These are phyloP conservation scores for Stagonosporopsis tanaceti DNA, from an alignment of 2,329 filamentous ascomycete genomes.

Conservation along the genomic window DNA sequence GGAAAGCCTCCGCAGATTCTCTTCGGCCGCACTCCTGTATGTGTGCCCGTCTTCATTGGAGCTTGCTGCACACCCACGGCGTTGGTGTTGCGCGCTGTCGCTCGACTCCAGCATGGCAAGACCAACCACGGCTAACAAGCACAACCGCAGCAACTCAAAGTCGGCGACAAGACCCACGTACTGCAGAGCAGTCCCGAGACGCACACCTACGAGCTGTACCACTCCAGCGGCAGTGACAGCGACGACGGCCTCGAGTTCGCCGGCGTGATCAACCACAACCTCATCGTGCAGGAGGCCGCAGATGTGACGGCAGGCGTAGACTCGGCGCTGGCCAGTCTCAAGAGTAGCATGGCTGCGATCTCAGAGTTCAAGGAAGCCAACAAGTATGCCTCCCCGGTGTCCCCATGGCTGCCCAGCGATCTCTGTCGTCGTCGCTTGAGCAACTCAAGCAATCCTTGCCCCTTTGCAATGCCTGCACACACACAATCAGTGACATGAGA, in stretches of 20 bases:
- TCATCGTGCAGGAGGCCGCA: conserved; percentile 63
- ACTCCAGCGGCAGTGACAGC: conserved; percentile 48
- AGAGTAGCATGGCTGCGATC: conserved; percentile 66
- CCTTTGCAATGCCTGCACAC: conserved; percentile 11
- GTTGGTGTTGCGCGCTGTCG: conserved; percentile 12
- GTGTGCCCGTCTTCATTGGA: conserved; percentile 28
- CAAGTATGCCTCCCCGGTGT: conserved; percentile 54
- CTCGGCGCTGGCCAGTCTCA: conserved; percentile 65
- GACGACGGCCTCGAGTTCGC: conserved; percentile 61
- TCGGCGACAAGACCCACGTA: conserved; percentile 64
- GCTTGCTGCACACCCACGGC: conserved; percentile 9
- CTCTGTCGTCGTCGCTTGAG: conserved; percentile 27
- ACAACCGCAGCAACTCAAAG: conserved; percentile 60
- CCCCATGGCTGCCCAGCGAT: conserved; percentile 30
- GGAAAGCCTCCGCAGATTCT: conserved; percentile 50
- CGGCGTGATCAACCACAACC: conserved; percentile 65
- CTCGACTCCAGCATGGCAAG: conserved; percentile 23
- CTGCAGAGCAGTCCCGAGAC: conserved; percentile 63
- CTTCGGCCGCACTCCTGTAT: conserved; percentile 52
- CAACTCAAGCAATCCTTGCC: conserved; percentile 22
- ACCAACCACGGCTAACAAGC: conserved; percentile 40
- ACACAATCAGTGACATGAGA: conserved; percentile 19
- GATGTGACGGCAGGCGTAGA: conserved; percentile 65
- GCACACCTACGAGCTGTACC: conserved; percentile 67
- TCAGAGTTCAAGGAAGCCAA: conserved; percentile 69